Evolutionary conservation across 108 stramenopile genomes (phyloP).

Genomic region (Aurantiochytrium sp.): DNA sequence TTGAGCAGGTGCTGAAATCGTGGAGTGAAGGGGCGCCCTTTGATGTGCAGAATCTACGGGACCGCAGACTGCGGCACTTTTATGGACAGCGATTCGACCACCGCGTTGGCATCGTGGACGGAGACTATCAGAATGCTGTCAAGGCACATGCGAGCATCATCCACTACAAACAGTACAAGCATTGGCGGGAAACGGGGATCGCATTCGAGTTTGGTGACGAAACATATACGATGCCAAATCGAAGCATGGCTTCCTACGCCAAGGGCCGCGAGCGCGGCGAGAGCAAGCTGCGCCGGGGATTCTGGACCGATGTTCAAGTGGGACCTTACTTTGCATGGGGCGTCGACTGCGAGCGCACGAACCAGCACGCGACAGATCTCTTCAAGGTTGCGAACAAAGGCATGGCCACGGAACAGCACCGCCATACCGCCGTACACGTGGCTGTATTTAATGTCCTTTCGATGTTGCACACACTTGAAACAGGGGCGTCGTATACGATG

Average conservation of each 20-base stretch:
- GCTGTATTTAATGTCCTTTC: slow-evolving; percentile 49
- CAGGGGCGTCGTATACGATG: slow-evolving; percentile 33
- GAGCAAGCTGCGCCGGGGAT: slow-evolving; percentile 49
- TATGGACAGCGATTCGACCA: slow-evolving; percentile 56
- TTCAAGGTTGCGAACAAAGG: slow-evolving; percentile 56
- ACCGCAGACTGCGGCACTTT: slow-evolving; percentile 41
- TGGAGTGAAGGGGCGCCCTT: background rate
- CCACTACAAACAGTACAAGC: slow-evolving; percentile 55
- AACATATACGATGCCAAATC: slow-evolving; percentile 53
- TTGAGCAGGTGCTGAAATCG: slow-evolving; percentile 16
- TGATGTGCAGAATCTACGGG: slow-evolving; percentile 36
- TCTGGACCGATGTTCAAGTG: slow-evolving; percentile 58
- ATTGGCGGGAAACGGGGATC: slow-evolving; percentile 59
- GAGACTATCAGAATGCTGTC: slow-evolving; percentile 55
- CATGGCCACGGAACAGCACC: slow-evolving; percentile 60
- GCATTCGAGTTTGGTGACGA: slow-evolving; percentile 66
- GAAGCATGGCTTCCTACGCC: slow-evolving; percentile 40
- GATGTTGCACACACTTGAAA: slow-evolving; percentile 52
- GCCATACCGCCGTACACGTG: slow-evolving; percentile 59
- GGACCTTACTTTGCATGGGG: slow-evolving; percentile 53
- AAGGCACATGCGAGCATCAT: slow-evolving; percentile 50
- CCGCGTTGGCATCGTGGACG: slow-evolving; percentile 47
- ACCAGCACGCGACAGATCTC: slow-evolving; percentile 44
- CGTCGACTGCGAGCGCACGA: slow-evolving; percentile 42
- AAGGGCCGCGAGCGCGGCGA: slow-evolving; percentile 32